A percentile compares a stretch with the other conserved stretches of the same genome.
Conservation (phyloP, 2,329 filamentous ascomycete genomes). For the Zalaria obscura region DNA sequence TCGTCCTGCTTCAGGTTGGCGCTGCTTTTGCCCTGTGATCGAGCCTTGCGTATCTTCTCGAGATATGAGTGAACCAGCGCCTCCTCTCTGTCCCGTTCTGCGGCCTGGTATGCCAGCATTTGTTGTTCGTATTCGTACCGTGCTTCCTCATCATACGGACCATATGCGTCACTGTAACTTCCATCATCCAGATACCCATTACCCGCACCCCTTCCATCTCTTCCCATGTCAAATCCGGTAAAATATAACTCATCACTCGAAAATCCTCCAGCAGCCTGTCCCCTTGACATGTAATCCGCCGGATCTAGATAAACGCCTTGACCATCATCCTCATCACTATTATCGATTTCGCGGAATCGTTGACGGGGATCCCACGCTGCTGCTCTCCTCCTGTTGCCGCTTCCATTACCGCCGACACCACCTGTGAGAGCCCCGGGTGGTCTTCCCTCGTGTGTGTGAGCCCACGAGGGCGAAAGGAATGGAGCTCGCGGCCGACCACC, state of each 20-base stretch:
- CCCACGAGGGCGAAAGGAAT: constrained; percentile 46
- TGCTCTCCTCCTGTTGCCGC: constrained; percentile 40
- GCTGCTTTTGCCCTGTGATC: constrained; percentile 60
- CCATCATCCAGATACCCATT: constrained; percentile 32
- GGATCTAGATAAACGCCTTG: constrained; percentile 28
- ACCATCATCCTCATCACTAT: constrained; percentile 33
- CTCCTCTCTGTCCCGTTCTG: constrained; percentile 50
- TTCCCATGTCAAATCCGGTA: constrained; percentile 31
- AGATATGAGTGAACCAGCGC: constrained; percentile 63
- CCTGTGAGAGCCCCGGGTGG: constrained; percentile 55
- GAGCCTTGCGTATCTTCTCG: constrained; percentile 65
- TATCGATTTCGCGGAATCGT: constrained; percentile 55
- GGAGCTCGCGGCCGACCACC: constrained; percentile 99
- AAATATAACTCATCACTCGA: constrained; percentile 33
- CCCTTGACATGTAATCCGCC: constrained; percentile 16
- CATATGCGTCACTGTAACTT: constrained; percentile 30
- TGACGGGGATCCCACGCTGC: constrained; percentile 29
- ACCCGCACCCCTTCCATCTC: constrained; percentile 18
- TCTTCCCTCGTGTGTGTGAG: constrained; percentile 72
- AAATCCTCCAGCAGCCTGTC: constrained; percentile 13
- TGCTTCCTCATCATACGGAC: constrained; percentile 25
- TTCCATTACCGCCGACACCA: constrained; percentile 41
- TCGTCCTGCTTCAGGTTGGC: constrained; percentile 71
- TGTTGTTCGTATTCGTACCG: background rate
- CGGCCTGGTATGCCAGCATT: background rate